Conservation (phyloP, 140 eudicot genomes). For the Oenanthe javanica region DNA sequence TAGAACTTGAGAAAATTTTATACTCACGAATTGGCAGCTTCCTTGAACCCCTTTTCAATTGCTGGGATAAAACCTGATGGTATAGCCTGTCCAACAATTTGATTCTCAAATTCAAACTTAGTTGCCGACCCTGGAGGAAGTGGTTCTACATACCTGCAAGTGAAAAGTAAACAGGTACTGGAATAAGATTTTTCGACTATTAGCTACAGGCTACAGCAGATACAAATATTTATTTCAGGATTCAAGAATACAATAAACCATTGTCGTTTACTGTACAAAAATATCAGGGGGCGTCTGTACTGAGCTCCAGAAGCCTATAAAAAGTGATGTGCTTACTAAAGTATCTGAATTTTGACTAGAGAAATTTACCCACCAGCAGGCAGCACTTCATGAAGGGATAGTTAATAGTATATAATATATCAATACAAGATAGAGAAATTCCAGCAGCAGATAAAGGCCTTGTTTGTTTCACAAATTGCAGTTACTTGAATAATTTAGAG, state of each 20-base stretch:
- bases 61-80: constrained; percentile 86
- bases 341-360: neutral
- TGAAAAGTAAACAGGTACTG: neutral
- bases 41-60: constrained; percentile 93
- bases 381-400: neutral
- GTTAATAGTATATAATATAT: neutral
- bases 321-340: neutral
- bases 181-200: neutral
- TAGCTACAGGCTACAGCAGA: neutral
- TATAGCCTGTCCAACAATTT: constrained; percentile 82
- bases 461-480: neutral
- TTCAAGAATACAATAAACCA: neutral
- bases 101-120: constrained; percentile 89
- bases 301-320: neutral
- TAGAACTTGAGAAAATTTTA: neutral
- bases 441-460: neutral
- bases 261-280: neutral
- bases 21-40: constrained; percentile 96
- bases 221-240: neutral
- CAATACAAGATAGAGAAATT: neutral
- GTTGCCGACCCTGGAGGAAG: constrained; percentile 69
- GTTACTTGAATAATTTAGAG: neutral
- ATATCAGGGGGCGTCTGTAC: neutral
- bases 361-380: neutral
- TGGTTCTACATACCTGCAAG: constrained; percentile 75